Evolutionary conservation across 768 basidiomycete genomes (phyloP).

Genomic region (Leccinum rimulosum): DNA sequence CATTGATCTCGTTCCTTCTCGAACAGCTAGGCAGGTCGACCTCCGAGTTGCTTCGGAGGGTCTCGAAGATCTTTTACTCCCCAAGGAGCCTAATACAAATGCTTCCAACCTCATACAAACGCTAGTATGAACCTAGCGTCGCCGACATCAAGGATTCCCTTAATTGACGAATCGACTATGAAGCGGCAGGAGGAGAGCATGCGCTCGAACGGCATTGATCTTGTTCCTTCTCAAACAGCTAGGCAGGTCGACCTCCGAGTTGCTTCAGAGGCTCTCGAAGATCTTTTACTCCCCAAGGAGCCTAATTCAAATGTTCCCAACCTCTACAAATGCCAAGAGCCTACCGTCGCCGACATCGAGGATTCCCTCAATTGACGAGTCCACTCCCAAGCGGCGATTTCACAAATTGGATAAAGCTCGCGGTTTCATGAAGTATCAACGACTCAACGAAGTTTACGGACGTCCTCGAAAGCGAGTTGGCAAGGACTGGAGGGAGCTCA

Average conservation of each 20-base stretch:
- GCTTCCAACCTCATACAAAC: conserved; percentile 36
- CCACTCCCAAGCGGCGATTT: conserved; percentile 73
- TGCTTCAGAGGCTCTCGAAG: conserved; percentile 76
- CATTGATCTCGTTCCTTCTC: conserved; percentile 90
- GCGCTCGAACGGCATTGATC: conserved; percentile 80
- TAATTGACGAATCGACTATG: conserved; percentile 85
- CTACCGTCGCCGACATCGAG: conserved; percentile 85
- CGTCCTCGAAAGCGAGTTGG: conserved; percentile 95
- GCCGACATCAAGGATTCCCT: conserved; percentile 93
- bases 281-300: conserved; percentile 64
- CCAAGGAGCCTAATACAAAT: conserved; percentile 48
- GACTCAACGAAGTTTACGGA: conserved; percentile 89
- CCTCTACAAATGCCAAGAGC: conserved; percentile 59
- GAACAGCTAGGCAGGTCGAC: conserved; percentile 58
- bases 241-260: no score
- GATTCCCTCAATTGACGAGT: conserved; percentile 88
- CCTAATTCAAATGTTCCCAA: conserved; percentile 38
- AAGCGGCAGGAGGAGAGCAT: no score
- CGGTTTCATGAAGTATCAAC: conserved; percentile 99
- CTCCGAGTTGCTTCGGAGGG: conserved; percentile 58
- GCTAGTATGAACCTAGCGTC: conserved; percentile 80
- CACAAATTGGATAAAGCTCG: conserved; percentile 94
- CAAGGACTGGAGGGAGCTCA: conserved; percentile 98
- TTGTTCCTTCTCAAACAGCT: conserved; percentile 91
- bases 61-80: conserved; percentile 70